Evolutionary conservation across 2,329 filamentous ascomycete species (phyloP).

Genomic region (Exophiala alcalophila): DNA sequence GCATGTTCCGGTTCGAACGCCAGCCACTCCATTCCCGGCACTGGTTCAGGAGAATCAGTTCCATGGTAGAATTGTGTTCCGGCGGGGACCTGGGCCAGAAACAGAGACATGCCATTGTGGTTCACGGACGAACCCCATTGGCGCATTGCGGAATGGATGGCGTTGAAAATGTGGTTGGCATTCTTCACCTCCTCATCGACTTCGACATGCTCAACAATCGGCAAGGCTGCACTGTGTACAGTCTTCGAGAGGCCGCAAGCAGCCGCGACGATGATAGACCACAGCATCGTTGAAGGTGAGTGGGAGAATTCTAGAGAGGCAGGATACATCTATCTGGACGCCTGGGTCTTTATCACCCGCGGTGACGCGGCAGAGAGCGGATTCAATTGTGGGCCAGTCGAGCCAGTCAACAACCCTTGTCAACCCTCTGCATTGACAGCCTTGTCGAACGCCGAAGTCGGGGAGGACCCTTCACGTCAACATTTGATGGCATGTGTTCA

Average conservation of each 20-base stretch:
- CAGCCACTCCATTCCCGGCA: conserved; percentile 48
- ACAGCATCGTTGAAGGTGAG: neutral
- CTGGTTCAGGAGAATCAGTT: conserved; percentile 42
- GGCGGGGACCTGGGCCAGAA: conserved; percentile 62
- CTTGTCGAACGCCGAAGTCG: no score
- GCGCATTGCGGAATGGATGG: conserved; percentile 67
- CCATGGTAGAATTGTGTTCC: conserved; percentile 70
- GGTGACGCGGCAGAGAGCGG: no score
- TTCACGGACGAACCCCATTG: conserved; percentile 71
- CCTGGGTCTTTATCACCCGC: no score
- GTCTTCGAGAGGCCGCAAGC: neutral
- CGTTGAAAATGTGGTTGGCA: conserved; percentile 68
- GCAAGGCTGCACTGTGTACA: conserved; percentile 4
- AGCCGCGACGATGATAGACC: neutral
- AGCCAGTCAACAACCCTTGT: no score
- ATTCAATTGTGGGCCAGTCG: no score
- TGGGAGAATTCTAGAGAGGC: neutral
- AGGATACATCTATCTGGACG: neutral
- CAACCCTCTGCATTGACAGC: no score
- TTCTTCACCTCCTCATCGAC: conserved; percentile 38
- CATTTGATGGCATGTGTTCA: no score
- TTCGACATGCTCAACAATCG: neutral
- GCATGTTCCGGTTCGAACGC: conserved; percentile 77
- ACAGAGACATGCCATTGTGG: conserved; percentile 73
- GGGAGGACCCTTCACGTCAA: no score